Evolutionary conservation across 1,139 yeast genomes (phyloP), one percentile per base, ranked within the genome.

Genomic region (Fermentozyma sake): DNA sequence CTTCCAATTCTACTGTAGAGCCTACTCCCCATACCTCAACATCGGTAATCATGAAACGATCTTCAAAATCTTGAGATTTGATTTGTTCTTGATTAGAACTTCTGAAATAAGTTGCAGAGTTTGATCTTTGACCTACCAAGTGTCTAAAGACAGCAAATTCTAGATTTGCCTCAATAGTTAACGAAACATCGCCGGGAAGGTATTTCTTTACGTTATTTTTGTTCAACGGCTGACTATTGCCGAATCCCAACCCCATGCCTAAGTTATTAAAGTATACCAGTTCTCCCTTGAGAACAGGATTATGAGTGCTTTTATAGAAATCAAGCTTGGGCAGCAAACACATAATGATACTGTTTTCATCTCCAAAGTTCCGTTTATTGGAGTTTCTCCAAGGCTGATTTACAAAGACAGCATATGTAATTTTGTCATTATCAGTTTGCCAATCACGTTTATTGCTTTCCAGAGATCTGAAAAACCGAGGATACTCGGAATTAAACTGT

Each of bases 1-100:
- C 89, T 16, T 72, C 81, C 27, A 86, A 58, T 38, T 84, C 94
- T 36, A 76, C 75, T 12, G 72, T 74, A 5, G 83, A 75, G 1
- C 96, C 96, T 32, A 86, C 70, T 0, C 97, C 97, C 91, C 94
- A 84, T 1, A 86, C 95, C 50, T 87, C 96, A 13, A 89, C 59
- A 39, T 82, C 89, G 4, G 79, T 75, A 7, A 89, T 73, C 33
- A 70, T 55, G 44, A 89, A 78, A 27, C 89, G 61, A 38, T 80
- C 79, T 48, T 89, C 96, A 46, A 65, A 83, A 35, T 72, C 76
- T 10, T 47, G 44, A 3, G 41, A 36, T 2, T 25, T 12, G 1
- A 48, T 25, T 15, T 44, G 40, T 1, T 17, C 20, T 26, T 51
- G 60, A 2, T 27, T 20, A 1, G 69, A 59, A 11, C 35, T 39